Base-by-base conservation (phyloP, 1,139 yeast genomes). In the Pichia sp. region DNA sequence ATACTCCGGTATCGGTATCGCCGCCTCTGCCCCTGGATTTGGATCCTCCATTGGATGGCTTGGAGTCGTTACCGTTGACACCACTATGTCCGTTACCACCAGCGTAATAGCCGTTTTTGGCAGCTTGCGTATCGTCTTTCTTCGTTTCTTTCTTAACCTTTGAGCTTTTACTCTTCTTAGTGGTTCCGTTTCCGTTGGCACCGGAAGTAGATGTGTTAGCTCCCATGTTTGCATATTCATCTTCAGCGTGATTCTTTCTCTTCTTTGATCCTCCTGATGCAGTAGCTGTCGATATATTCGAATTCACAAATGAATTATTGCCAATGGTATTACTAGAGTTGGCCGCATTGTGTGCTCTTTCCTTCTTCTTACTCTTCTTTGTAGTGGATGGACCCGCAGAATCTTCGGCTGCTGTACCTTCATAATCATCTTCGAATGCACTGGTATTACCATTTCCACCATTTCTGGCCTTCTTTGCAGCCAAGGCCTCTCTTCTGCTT, bases 401-500 rank as follows among this genome's bases (percentile, higher is more conserved):
- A 19, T 57, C 54, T 19, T 57, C 58, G 28, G 57, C 54, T 14
- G 57, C 62, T 8, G 56, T 51, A 34, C 56, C 61, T 4, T 62
- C 69, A 31, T 69, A 74, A 36, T 73, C 77, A 37, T 67, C 74
- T 34, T 67, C 70, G 15, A 38, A 44, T 15, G 40, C 21, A 27
- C 34, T 32, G 7, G 14, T 35, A 21, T 21, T 35, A 18, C 37
- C 27, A 20, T n/a, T 19, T 34, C 41, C 67, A 71, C 56, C 52
- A 20, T 40, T 48, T 22, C 48, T 62, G 17, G 87, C 87, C 63
- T 83, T 86, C 57, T 79, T 83, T 2, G 96, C 96, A 3, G 96
- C 96, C 61, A 91, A 34, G 2, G 97, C 96, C 62, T 90, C 97
- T 52, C 98, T 75, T 56, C 97, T 74, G 43, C 88, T 79, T 68